Evolutionary conservation across 768 basidiomycete genomes (phyloP).

Genomic region (Psilocybe subaeruginosa): DNA sequence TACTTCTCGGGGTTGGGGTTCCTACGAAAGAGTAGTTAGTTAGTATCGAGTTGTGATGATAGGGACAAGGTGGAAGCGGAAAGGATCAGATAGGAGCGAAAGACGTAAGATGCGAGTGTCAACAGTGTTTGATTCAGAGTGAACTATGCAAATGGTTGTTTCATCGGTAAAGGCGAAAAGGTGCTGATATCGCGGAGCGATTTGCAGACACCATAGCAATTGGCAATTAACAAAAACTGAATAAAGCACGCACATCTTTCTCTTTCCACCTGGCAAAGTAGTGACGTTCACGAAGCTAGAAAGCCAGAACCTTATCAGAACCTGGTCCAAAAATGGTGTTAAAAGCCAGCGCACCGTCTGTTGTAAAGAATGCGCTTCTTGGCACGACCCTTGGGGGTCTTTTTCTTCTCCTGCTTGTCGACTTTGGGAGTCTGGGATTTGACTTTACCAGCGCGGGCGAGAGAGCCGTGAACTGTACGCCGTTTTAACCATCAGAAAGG

Average conservation of each 20-base stretch:
- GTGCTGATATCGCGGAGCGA: background rate
- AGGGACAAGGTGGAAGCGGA: slow-evolving; percentile 15
- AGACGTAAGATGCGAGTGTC: slow-evolving; percentile 89
- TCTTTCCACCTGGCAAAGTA: slow-evolving; percentile 87
- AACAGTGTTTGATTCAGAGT: slow-evolving; percentile 88
- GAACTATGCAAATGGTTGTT: slow-evolving; percentile 86
- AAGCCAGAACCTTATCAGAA: slow-evolving; percentile 5
- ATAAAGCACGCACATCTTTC: slow-evolving; percentile 82
- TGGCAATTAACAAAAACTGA: slow-evolving; percentile 1
- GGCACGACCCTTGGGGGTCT: slow-evolving; percentile 94
- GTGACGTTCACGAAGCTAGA: slow-evolving; percentile 92
- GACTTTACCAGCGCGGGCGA: slow-evolving; percentile 99
- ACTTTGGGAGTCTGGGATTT: slow-evolving; percentile 98
- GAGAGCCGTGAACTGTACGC: slow-evolving; percentile 92
- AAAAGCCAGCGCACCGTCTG: slow-evolving; percentile 65
- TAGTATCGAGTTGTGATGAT: slow-evolving; percentile 22
- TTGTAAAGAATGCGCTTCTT: slow-evolving; percentile 97
- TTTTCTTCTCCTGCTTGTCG: slow-evolving; percentile 99
- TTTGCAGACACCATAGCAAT: background rate
- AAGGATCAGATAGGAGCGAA: slow-evolving; percentile 98
- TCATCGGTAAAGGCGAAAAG: slow-evolving; percentile 47
- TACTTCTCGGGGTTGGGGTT: slow-evolving; percentile 70
- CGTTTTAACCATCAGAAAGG: slow-evolving; percentile 1
- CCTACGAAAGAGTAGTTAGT: slow-evolving; percentile 37
- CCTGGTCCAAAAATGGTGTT: background rate